phyloP scores from a whole-genome alignment of 106 monocot genomes.

The Dendrobium chrysotoxum region DNA sequence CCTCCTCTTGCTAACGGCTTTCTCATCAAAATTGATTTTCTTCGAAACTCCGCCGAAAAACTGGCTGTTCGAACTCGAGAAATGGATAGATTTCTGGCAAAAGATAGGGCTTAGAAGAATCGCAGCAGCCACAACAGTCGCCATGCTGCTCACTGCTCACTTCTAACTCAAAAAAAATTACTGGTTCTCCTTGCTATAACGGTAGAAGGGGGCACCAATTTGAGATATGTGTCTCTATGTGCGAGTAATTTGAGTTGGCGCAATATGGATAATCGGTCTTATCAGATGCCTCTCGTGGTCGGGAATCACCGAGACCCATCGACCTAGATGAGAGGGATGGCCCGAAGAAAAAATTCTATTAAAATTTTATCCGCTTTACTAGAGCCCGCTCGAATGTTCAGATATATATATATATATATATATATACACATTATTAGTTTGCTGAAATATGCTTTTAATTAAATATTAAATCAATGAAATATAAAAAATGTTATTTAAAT shows the following conservation, averaged over 20 bases:
- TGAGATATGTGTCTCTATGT: not conserved
- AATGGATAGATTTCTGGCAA: conserved; percentile 14
- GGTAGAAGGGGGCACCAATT: not conserved
- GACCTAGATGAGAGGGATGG: too few species aligned
- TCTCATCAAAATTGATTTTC: conserved; percentile 8
- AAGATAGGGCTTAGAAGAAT: conserved; percentile 22
- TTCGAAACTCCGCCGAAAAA: conserved; percentile 23
- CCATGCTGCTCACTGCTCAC: conserved; percentile 18
- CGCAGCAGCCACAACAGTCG: conserved; percentile 25
- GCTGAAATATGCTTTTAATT: too few species aligned
- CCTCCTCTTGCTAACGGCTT: conserved; percentile 7
- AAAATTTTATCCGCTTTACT: too few species aligned
- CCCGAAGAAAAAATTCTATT: too few species aligned
- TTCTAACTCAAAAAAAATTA: not conserved
- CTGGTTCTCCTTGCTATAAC: not conserved
- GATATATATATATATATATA: too few species aligned
- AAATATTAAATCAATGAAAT: too few species aligned
- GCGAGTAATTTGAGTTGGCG: not conserved
- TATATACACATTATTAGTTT: too few species aligned
- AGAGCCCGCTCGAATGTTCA: too few species aligned
- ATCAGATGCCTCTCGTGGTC: too few species aligned
- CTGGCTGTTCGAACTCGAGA: conserved; percentile 4
- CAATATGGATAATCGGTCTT: not conserved
- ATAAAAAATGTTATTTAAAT: too few species aligned
- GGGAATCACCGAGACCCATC: too few species aligned